A percentile compares a stretch with the other conserved stretches of the same genome.
Evolutionary conservation across 192 early-diverging fungal species (phyloP).

Genomic region (Coemansia sp.): DNA sequence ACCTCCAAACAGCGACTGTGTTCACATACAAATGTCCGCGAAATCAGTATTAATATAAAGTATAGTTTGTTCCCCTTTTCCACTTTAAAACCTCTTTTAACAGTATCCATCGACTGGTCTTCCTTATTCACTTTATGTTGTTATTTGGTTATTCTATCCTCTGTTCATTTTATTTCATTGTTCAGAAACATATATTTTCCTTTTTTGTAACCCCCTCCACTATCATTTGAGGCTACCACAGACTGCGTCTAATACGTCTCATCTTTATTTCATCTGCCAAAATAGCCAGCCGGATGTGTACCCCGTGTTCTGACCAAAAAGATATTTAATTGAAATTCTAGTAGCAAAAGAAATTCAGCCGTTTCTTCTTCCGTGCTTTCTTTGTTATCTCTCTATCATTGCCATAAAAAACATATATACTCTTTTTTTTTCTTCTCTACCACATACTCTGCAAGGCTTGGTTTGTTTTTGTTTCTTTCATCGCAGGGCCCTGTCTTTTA

Average conservation of each 20-base stretch:
- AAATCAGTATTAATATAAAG: slow-evolving; percentile 9
- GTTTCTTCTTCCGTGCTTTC: background rate
- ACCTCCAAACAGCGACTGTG: background rate
- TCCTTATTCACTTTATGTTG: background rate
- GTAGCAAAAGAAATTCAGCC: too few relatives aligned
- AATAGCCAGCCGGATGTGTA: background rate
- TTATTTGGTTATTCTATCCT: background rate
- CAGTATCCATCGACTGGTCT: too few relatives aligned
- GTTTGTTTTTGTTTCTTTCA: slow-evolving; percentile 2
- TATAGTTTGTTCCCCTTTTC: background rate
- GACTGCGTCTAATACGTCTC: background rate
- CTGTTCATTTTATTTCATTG: slow-evolving; percentile 1
- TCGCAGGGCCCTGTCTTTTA: slow-evolving; percentile 3
- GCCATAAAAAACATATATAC: background rate
- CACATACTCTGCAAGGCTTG: slow-evolving; percentile 8
- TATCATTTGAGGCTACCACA: background rate
- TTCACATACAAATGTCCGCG: background rate
- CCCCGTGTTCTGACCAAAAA: too few relatives aligned
- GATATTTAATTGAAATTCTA: too few relatives aligned
- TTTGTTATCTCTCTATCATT: background rate
- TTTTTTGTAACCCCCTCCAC: background rate
- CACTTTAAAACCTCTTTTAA: background rate
- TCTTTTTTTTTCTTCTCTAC: background rate
- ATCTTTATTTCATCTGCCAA: background rate
- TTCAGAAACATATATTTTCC: background rate